Percentiles rank a stretch among this genome's conserved stretches.
Conservation (phyloP, 2,329 filamentous ascomycete genomes). For the Fulvia fulva region DNA sequence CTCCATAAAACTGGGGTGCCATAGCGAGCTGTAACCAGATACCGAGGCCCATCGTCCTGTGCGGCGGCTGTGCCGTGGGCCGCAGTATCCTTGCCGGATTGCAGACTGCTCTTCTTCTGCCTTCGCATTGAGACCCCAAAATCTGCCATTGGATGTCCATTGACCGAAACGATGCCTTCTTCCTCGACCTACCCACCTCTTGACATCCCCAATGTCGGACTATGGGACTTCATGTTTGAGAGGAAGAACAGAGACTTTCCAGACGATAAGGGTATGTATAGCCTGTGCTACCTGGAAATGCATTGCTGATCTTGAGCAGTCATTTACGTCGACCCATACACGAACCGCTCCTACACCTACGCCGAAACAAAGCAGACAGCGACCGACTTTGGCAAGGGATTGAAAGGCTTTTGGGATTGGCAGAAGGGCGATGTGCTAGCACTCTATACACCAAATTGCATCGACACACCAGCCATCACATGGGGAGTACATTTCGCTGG, state of each 20-base stretch:
- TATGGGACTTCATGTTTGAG: slow-evolving; percentile 77
- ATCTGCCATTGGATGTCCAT: background rate
- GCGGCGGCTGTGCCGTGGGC: background rate
- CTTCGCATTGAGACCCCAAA: background rate
- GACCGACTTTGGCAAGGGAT: slow-evolving; percentile 71
- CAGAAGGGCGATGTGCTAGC: slow-evolving; percentile 77
- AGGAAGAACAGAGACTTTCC: slow-evolving; percentile 61
- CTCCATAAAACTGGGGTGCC: background rate
- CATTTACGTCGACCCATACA: slow-evolving; percentile 72
- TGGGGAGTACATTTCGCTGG: slow-evolving; percentile 82
- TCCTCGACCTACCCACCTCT: slow-evolving; percentile 52
- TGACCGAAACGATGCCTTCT: slow-evolving; percentile 16
- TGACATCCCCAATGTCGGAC: slow-evolving; percentile 67
- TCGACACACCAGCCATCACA: slow-evolving; percentile 74
- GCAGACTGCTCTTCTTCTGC: too few species aligned
- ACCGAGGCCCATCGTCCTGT: background rate
- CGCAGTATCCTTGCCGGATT: background rate
- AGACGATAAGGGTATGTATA: slow-evolving; percentile 65
- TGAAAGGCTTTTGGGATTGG: slow-evolving; percentile 72
- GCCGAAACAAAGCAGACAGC: slow-evolving; percentile 62
- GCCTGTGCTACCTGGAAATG: background rate
- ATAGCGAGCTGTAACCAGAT: background rate
- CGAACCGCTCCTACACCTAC: slow-evolving; percentile 66
- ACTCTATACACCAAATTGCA: slow-evolving; percentile 78
- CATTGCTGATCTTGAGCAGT: slow-evolving; percentile 45